phyloP scores from a whole-genome alignment of 1,139 yeast species.

The Sugiyamaella paludigena region DNA sequence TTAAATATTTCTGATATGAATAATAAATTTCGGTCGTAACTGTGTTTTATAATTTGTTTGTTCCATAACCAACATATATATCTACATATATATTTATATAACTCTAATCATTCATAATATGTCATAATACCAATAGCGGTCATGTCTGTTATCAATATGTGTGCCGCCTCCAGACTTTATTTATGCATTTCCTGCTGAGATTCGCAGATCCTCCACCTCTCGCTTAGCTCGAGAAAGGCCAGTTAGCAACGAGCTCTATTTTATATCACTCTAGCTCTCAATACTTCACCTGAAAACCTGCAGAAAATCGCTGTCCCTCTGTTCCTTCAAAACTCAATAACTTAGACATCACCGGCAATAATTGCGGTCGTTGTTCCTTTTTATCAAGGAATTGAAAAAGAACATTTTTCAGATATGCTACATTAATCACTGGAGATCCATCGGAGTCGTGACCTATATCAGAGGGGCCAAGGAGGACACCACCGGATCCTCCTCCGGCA shows the following conservation, averaged over 20 bases:
- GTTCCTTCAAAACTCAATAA: constrained; percentile 62
- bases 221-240: too few relatives aligned
- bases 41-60: too few relatives aligned
- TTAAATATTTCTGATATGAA: too few relatives aligned
- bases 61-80: constrained; percentile 1
- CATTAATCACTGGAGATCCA: constrained; percentile 38
- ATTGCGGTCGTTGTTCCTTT: constrained; percentile 80
- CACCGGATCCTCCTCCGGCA: not conserved
- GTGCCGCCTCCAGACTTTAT: not conserved
- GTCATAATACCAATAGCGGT: too few relatives aligned
- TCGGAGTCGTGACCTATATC: not conserved
- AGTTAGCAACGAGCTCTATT: too few relatives aligned
- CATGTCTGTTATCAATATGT: too few relatives aligned
- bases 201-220: too few relatives aligned
- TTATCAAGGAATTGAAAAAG: constrained; percentile 86
- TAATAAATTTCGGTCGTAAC: not conserved
- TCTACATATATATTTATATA: not conserved
- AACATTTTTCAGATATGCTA: constrained; percentile 84
- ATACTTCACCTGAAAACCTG: constrained; percentile 45
- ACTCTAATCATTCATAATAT: too few relatives aligned
- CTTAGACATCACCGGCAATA: constrained; percentile 81
- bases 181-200: too few relatives aligned
- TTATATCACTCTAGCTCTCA: too few relatives aligned
- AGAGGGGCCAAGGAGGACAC: not conserved
- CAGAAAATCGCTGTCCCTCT: constrained; percentile 69